phyloP scores from a whole-genome alignment of 2,329 filamentous ascomycete genomes.

The Elsinoe arachidis region DNA sequence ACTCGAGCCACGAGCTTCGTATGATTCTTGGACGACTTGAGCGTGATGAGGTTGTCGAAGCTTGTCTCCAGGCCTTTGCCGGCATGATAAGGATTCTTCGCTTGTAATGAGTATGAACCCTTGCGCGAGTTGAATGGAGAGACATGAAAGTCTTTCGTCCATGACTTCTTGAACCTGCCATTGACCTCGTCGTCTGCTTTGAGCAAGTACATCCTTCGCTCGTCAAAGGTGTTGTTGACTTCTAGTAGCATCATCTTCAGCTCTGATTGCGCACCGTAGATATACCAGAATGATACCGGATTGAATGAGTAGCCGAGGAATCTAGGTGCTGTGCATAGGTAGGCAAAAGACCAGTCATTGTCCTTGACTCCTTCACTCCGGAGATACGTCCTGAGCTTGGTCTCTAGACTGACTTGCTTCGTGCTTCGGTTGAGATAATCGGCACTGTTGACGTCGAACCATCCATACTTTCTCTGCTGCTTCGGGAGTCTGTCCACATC shows the following conservation, averaged over 20 bases:
- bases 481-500: constrained; percentile 20
- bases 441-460: constrained; percentile 52
- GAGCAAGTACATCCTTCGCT: constrained; percentile 58
- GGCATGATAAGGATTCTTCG: constrained; percentile 36
- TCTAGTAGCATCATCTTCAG: constrained; percentile 61
- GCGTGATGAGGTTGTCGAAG: constrained; percentile 53
- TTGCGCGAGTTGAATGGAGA: constrained; percentile 60
- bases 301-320: constrained; percentile 67
- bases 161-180: constrained; percentile 41
- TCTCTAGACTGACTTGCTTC: constrained; percentile 46
- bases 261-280: constrained; percentile 52
- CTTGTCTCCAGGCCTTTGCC: constrained; percentile 19
- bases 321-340: constrained; percentile 60
- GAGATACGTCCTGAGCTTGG: constrained; percentile 55
- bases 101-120: constrained; percentile 40
- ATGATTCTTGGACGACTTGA: constrained; percentile 52
- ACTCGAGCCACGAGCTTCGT: constrained; percentile 55
- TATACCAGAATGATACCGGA: constrained; percentile 70
- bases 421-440: constrained; percentile 54
- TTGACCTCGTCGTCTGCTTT: constrained; percentile 28
- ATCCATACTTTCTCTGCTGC: constrained; percentile 31
- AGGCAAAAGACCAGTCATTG: constrained; percentile 55
- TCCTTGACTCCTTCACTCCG: constrained; percentile 48
- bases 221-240: constrained; percentile 69
- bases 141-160: constrained; percentile 67